Percentiles rank a stretch among this genome's conserved stretches.
Evolutionary conservation across 345 rosid genomes (phyloP).

Genomic region (Erodium maritimum): DNA sequence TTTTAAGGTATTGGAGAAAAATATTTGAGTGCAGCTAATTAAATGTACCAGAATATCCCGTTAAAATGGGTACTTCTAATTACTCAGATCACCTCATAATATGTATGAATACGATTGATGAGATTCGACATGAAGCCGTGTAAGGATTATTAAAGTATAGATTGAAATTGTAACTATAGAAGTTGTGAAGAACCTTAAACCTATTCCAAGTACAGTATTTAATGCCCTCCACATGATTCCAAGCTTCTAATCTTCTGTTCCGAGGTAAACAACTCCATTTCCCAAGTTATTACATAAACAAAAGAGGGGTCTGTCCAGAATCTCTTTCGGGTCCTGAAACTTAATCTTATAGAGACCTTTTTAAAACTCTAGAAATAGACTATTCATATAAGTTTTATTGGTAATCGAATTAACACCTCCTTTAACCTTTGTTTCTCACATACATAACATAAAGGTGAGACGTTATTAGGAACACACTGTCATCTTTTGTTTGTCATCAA

Average conservation of each 20-base stretch:
- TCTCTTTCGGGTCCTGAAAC: too few species aligned
- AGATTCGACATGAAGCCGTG: conserved; percentile 46
- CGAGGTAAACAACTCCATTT: conserved; percentile 22
- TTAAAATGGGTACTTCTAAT: too few species aligned
- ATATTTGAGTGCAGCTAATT: too few species aligned
- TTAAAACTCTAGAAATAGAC: conserved; percentile 11
- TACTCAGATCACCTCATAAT: background rate
- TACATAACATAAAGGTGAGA: too few species aligned
- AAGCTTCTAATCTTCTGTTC: conserved; percentile 40
- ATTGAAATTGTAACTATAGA: conserved; percentile 15
- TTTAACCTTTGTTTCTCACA: too few species aligned
- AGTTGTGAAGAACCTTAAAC: conserved; percentile 28
- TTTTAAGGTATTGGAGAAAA: too few species aligned
- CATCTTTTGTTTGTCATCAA: too few species aligned
- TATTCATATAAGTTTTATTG: too few species aligned
- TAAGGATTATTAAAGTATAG: conserved; percentile 21
- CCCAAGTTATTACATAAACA: conserved; percentile 19
- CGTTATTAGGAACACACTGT: too few species aligned
- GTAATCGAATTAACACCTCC: too few species aligned
- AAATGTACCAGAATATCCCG: too few species aligned
- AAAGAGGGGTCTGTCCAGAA: conserved; percentile 5
- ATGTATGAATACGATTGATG: conserved; percentile 9
- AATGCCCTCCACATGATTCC: conserved; percentile 61
- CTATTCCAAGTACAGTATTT: conserved; percentile 32
- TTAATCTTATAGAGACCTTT: too few species aligned